These are phyloP conservation scores for Phycomyces blakesleeanus DNA, from an alignment of 192 early-diverging fungal species.

Conservation along the genomic window DNA sequence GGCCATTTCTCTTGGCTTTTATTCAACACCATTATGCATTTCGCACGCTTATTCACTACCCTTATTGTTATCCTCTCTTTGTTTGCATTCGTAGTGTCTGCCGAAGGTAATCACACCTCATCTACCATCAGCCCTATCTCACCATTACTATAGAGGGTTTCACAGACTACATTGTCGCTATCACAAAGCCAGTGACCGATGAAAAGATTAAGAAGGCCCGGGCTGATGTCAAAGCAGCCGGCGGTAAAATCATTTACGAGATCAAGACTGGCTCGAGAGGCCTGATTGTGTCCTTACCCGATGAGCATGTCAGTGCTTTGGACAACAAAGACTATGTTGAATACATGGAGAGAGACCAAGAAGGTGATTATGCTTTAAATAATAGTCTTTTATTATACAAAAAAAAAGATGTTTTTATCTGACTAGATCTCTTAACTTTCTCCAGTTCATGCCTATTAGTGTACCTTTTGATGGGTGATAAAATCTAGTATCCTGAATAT, in stretches of 20 bases:
- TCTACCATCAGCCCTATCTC: background rate
- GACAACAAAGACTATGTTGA: constrained; percentile 24
- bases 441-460: too few species aligned
- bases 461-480: too few species aligned
- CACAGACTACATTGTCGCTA: constrained; percentile 18
- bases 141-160: background rate
- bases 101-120: background rate
- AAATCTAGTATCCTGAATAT: too few species aligned
- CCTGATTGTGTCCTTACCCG: constrained; percentile 25
- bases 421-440: too few species aligned
- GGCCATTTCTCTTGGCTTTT: too few species aligned
- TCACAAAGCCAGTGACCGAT: constrained; percentile 3
- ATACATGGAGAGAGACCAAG: constrained; percentile 29
- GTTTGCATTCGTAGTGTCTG: background rate
- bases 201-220: constrained; percentile 19
- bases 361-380: constrained; percentile 12
- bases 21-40: background rate
- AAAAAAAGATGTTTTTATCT: too few species aligned
- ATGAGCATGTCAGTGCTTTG: constrained; percentile 15
- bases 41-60: background rate
- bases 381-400: too few species aligned
- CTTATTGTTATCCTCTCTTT: background rate
- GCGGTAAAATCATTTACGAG: constrained; percentile 22
- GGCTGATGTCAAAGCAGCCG: constrained; percentile 17
- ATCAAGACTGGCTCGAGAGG: constrained; percentile 15